These are phyloP conservation scores for Phytophthora cactorum DNA, from an alignment of 352 stramenopile species.

Conservation along the genomic window DNA sequence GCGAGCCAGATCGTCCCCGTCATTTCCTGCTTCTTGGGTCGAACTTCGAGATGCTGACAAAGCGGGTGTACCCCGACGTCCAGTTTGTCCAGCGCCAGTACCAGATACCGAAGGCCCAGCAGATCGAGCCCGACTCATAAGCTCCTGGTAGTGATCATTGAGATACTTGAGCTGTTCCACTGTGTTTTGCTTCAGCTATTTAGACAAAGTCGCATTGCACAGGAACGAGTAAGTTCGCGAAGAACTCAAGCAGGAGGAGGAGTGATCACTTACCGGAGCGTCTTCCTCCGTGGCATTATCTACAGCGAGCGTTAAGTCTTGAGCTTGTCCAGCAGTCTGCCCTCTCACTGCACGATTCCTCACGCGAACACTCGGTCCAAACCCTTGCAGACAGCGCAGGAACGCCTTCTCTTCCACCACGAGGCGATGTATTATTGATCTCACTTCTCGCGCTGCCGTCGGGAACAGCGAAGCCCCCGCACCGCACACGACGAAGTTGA, in stretches of 20 bases:
- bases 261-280: constrained; percentile 19
- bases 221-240: not conserved
- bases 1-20: constrained; percentile 16
- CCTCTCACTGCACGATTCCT: constrained; percentile 3
- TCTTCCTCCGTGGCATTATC: constrained; percentile 11
- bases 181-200: constrained; percentile 30
- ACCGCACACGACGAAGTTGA: constrained; percentile 41
- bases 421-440: constrained; percentile 56
- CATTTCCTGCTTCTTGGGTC: constrained; percentile 12
- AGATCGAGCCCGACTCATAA: constrained; percentile 23
- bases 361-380: constrained; percentile 28
- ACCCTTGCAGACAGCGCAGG: constrained; percentile 62
- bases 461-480: constrained; percentile 30
- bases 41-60: constrained; percentile 7
- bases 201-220: constrained; percentile 1
- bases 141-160: constrained; percentile 32
- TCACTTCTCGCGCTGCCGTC: constrained; percentile 41
- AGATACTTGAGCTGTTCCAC: constrained; percentile 28
- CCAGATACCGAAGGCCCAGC: constrained; percentile 4
- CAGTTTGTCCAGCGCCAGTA: constrained; percentile 16
- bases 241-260: not conserved
- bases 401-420: constrained; percentile 67
- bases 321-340: not conserved
- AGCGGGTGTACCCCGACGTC: constrained; percentile 5
- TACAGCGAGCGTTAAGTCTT: constrained; percentile 6